These are phyloP conservation scores for Puccinia polysora DNA, from an alignment of 1,284 basidiomycete genomes.

Conservation along the genomic window DNA sequence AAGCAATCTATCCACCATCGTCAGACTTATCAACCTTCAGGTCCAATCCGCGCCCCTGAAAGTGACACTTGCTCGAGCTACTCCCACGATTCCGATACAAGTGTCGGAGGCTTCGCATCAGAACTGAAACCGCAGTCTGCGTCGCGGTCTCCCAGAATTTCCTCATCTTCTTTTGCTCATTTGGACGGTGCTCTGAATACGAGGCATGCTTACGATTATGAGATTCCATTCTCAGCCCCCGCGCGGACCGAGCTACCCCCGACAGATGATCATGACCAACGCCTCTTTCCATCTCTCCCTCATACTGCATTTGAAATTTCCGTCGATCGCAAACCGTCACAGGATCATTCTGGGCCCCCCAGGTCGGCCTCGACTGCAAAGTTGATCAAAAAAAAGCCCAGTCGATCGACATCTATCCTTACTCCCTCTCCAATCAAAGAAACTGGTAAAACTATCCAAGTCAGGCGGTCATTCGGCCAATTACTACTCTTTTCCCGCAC, in stretches of 20 bases:
- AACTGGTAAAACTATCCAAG: constrained; percentile 14
- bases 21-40: neutral
- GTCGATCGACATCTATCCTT: neutral
- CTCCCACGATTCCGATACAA: neutral
- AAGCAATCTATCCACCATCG: neutral
- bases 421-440: constrained; percentile 12
- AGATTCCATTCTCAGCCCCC: too few relatives aligned
- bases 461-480: constrained; percentile 18
- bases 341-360: neutral
- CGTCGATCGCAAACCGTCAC: neutral
- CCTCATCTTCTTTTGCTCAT: neutral
- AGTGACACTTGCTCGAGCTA: constrained; percentile 6
- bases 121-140: neutral
- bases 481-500: constrained; percentile 5
- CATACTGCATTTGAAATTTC: too few relatives aligned
- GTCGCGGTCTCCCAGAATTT: neutral
- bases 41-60: neutral
- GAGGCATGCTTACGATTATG: too few relatives aligned
- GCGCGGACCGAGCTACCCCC: too few relatives aligned
- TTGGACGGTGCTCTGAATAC: too few relatives aligned
- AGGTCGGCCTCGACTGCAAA: neutral
- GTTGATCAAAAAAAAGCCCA: neutral
- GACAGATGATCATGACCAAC: too few relatives aligned
- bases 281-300: too few relatives aligned
- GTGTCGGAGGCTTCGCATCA: neutral